Evolutionary conservation across 305 asterid species (phyloP).

Genomic region (Fraxinus floribunda): DNA sequence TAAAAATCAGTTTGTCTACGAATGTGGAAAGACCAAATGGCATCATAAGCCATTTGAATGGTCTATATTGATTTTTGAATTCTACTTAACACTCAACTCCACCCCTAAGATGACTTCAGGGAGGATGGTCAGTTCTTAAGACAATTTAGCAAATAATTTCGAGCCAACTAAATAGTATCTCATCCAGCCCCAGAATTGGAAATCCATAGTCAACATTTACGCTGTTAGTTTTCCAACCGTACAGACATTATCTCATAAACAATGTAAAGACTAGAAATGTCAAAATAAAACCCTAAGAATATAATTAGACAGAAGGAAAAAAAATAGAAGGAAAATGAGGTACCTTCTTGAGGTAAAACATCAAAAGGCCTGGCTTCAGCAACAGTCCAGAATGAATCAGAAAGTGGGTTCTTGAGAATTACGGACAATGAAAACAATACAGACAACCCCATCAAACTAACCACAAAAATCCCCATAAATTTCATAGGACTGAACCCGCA

Average conservation of each 20-base stretch:
- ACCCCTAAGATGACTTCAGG: background rate
- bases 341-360: conserved; percentile 43
- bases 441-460: conserved; percentile 47
- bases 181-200: background rate
- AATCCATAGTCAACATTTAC: background rate
- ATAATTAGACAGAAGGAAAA: background rate
- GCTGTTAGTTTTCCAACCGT: background rate
- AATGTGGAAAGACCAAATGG: background rate
- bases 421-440: conserved; percentile 52
- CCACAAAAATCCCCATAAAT: conserved; percentile 39
- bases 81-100: background rate
- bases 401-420: conserved; percentile 45
- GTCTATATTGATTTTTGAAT: background rate
- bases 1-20: background rate
- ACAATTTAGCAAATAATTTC: background rate
- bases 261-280: background rate
- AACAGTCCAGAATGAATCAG: conserved; percentile 47
- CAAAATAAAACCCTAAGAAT: background rate
- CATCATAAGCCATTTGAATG: background rate
- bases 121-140: background rate
- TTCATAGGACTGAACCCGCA: conserved; percentile 39
- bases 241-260: background rate
- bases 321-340: background rate
- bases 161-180: background rate
- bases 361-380: conserved; percentile 43